Conservation (phyloP, 768 basidiomycete species). For the Trichaptum fuscoviolaceum region DNA sequence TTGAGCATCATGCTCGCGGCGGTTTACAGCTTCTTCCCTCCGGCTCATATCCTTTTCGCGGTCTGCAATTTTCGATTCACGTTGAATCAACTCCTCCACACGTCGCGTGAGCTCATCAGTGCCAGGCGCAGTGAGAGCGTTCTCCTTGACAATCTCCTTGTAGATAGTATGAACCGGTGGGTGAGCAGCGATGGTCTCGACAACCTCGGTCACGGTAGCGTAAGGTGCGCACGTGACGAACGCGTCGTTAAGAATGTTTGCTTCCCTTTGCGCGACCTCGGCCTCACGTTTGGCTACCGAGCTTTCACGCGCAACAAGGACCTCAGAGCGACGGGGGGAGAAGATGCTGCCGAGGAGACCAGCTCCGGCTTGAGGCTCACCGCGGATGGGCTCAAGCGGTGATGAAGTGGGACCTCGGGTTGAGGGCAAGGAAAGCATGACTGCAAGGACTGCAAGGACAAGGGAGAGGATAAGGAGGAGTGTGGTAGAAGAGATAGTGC, state of each 20-base stretch:
- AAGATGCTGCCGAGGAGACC: conserved; percentile 67
- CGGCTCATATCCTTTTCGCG: conserved; percentile 83
- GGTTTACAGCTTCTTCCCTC: conserved; percentile 81
- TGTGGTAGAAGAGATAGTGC: conserved; percentile 87
- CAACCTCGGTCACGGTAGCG: conserved; percentile 37
- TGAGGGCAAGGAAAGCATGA: conserved; percentile 83
- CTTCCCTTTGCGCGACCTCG: conserved; percentile 85
- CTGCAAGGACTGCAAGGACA: conserved; percentile 80
- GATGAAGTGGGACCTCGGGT: conserved; percentile 30
- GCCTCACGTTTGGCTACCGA: conserved; percentile 79
- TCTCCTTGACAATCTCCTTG: conserved; percentile 83
- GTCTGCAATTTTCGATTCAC: conserved; percentile 80
- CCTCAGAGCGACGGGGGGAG: conserved; percentile 78
- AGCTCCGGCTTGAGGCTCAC: conserved; percentile 19
- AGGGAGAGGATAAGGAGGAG: conserved; percentile 83
- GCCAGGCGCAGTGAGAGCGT: conserved; percentile 71
- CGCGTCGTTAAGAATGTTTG: conserved; percentile 76
- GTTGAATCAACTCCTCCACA: conserved; percentile 76
- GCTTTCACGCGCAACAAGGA: conserved; percentile 72
- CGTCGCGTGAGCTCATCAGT: conserved; percentile 60
- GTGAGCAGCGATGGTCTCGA: conserved; percentile 45
- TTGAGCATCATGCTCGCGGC: conserved; percentile 81
- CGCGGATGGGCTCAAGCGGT: conserved; percentile 31
- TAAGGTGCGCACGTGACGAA: conserved; percentile 69
- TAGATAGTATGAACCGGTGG: conserved; percentile 72